phyloP scores from a whole-genome alignment of 1,284 basidiomycete genomes.

The Salmacisia buchloeana region DNA sequence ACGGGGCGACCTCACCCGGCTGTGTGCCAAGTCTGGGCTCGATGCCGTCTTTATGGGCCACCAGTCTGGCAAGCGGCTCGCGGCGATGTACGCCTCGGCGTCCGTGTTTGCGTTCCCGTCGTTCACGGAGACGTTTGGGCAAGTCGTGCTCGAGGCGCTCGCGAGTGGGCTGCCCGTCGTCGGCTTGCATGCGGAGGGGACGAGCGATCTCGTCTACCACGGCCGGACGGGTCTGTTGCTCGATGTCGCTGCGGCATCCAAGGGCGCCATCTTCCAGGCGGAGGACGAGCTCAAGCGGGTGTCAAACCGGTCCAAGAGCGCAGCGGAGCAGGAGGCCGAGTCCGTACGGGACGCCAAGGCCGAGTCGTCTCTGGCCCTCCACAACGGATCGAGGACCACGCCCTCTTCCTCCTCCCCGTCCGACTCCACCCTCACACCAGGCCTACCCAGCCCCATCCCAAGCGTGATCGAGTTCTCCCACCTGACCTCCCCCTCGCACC shows the following conservation, averaged over 20 bases:
- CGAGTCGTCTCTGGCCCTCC: constrained; percentile 22
- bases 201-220: constrained; percentile 58
- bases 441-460: constrained; percentile 29
- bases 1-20: constrained; percentile 53
- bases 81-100: constrained; percentile 55
- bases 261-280: constrained; percentile 14
- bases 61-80: constrained; percentile 47
- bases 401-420: constrained; percentile 13
- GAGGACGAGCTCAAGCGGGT: background rate
- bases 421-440: background rate
- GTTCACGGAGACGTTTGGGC: constrained; percentile 59
- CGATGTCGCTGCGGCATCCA: constrained; percentile 29
- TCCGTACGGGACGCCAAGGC: constrained; percentile 6
- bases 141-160: constrained; percentile 59
- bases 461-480: constrained; percentile 40
- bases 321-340: background rate
- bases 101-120: constrained; percentile 59
- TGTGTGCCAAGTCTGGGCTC: constrained; percentile 53
- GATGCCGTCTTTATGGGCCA: constrained; percentile 58
- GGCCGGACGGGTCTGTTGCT: constrained; percentile 54
- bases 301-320: background rate
- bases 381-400: constrained; percentile 16
- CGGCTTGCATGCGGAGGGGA: constrained; percentile 59
- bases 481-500: constrained; percentile 44
- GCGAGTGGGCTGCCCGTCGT: constrained; percentile 59